A percentile compares a stretch with the other conserved stretches of the same genome.
Conservation (phyloP, 768 basidiomycete species). For the Suillus brevipes region DNA sequence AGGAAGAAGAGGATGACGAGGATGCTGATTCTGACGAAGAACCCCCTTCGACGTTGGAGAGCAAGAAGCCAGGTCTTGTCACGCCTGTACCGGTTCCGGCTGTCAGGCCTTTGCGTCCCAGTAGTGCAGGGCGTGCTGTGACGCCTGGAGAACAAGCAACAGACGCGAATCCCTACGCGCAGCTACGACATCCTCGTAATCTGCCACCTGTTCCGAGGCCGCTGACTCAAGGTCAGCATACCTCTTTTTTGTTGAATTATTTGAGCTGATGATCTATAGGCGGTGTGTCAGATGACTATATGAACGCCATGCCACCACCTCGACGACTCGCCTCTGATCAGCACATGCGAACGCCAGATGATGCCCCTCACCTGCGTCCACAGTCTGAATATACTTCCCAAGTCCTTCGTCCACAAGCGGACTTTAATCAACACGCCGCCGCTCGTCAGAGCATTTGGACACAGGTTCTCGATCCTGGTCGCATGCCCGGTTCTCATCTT, state of each 20-base stretch:
- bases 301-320: conserved; percentile 34
- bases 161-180: conserved; percentile 41
- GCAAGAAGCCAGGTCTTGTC: conserved; percentile 33
- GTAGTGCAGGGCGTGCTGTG: conserved; percentile 26
- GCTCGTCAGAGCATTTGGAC: conserved; percentile 83
- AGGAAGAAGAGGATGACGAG: conserved; percentile 66
- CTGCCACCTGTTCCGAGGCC: conserved; percentile 64
- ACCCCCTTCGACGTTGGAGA: conserved; percentile 30
- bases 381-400: conserved; percentile 57
- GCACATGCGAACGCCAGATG: conserved; percentile 56
- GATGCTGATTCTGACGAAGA: conserved; percentile 64
- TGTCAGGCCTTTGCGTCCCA: conserved; percentile 30
- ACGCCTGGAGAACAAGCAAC: conserved; percentile 34
- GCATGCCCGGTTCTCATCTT: conserved; percentile 43
- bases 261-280: conserved; percentile 17
- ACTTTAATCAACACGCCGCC: conserved; percentile 51
- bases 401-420: conserved; percentile 55
- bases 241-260: conserved; percentile 8
- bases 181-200: conserved; percentile 58
- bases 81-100: conserved; percentile 20
- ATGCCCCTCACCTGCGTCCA: conserved; percentile 53
- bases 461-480: conserved; percentile 76
- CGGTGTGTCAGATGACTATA: conserved; percentile 49
- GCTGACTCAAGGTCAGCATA: conserved; percentile 44
- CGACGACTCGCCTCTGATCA: conserved; percentile 58